Evolutionary conservation across 2,329 filamentous ascomycete species (phyloP), one percentile per base, ranked within the genome.

Genomic region (Fusarium sp.): DNA sequence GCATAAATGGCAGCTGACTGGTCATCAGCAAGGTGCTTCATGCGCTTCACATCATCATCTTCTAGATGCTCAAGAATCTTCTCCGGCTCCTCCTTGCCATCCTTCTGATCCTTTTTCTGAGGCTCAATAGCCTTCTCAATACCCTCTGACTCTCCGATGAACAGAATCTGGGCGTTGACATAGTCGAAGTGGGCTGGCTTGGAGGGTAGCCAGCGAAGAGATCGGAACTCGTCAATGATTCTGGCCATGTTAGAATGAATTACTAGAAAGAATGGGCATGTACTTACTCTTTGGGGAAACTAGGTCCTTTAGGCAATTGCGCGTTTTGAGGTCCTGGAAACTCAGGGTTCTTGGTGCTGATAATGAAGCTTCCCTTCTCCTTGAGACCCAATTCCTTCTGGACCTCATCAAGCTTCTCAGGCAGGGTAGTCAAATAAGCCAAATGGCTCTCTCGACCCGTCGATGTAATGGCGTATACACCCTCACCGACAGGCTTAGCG

Each of bases 271-370:
- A 7, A 6, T 30, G 11, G 3, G 6, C 10, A 30, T 40, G 2
- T 9, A 78, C 87, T 80, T 79, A 92, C 85, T 91, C 85, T 65
- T 92, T 83, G 0, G 92, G 88, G 77, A 90, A 97, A 4, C 91
- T 86, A 0, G 93, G 88, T 0, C 81, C 83, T 62, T 92, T 81
- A 0, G 88, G 88, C 2, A 97, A 81, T 45, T 83, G 84, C 1
- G 88, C 86, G 63, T 86, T 87, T 4, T 86, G 83, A 0, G 92
- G 92, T 0, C 89, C 88, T 4, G 88, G 84, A 36, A 85, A 88
- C 57, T 90, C 84, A 0, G 94, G 94, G 71, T 97, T 97, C 80
- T 94, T 93, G 31, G 92, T 89, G 69, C 89, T 92, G 53, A 95
- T 79, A 53, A 95, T 86, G 78, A 94, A 97, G 77, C 91, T 92